These are phyloP conservation scores for Phoenix roebelenii DNA, from an alignment of 176 grass and related monocot species.

Conservation along the genomic window DNA sequence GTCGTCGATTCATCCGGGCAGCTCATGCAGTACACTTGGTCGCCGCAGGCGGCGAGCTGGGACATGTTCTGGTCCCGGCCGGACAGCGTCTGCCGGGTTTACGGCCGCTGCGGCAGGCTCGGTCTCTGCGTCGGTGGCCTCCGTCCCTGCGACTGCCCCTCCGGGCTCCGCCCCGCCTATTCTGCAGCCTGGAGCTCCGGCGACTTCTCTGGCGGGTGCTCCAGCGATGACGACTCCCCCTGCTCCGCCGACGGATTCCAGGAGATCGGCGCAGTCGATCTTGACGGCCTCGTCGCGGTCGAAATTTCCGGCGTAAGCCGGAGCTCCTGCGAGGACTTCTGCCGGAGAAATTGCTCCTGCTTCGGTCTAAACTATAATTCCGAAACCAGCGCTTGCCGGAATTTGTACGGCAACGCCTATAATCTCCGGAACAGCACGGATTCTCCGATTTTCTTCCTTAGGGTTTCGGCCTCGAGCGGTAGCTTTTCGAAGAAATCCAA, in stretches of 20 bases:
- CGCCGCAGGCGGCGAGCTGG: slow-evolving; percentile 5
- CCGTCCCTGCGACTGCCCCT: too few species aligned
- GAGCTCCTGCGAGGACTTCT: background rate
- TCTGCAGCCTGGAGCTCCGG: too few species aligned
- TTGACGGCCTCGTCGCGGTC: background rate
- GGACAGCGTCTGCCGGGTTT: background rate
- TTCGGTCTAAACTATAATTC: background rate
- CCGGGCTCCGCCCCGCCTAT: too few species aligned
- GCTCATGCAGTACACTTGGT: slow-evolving; percentile 6
- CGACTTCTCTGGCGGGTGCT: too few species aligned
- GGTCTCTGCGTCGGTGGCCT: background rate
- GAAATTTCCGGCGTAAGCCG: background rate
- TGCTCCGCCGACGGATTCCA: background rate
- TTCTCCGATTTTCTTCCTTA: too few species aligned
- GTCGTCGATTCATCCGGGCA: background rate
- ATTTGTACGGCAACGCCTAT: slow-evolving; percentile 1
- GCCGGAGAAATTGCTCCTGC: slow-evolving; percentile 3
- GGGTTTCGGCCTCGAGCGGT: too few species aligned
- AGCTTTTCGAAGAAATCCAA: too few species aligned
- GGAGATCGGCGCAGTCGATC: background rate
- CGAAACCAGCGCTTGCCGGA: too few species aligned
- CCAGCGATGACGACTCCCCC: background rate
- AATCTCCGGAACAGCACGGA: slow-evolving; percentile 4
- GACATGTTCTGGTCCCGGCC: slow-evolving; percentile 1
- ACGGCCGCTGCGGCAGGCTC: slow-evolving; percentile 6